phyloP scores from a whole-genome alignment of 169 alveolate species.

The Ichthyophthirius multifiliis region DNA sequence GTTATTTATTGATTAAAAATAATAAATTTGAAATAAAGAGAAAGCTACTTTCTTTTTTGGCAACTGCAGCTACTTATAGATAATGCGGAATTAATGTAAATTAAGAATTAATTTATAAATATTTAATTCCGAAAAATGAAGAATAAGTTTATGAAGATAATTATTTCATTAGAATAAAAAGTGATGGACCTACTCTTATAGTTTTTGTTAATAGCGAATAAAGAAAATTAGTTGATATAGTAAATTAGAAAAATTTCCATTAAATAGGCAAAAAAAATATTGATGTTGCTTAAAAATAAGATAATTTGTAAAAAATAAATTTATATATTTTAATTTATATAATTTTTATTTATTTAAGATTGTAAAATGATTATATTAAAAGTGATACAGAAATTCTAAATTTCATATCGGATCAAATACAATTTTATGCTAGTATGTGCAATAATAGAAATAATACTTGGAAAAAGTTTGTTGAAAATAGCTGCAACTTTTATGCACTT shows the following conservation, averaged over 20 bases:
- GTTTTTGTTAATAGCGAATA: conserved; percentile 18
- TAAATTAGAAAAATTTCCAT: neutral
- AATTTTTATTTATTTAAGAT: no score
- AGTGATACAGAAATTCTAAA: neutral
- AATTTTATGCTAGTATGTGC: conserved; percentile 19
- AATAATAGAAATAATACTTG: conserved; percentile 32
- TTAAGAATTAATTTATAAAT: conserved; percentile 18
- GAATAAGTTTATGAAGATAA: neutral
- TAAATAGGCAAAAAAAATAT: neutral
- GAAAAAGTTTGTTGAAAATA: conserved; percentile 24
- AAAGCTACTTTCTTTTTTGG: conserved; percentile 12
- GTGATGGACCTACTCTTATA: neutral
- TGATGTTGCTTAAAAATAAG: no score
- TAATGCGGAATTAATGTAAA: conserved; percentile 22
- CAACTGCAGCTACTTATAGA: conserved; percentile 9
- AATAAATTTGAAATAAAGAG: conserved; percentile 10
- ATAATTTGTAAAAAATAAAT: neutral
- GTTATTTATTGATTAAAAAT: no score
- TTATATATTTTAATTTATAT: no score
- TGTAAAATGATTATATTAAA: no score
- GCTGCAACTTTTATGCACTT: neutral
- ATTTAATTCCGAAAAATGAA: neutral
- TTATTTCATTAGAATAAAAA: neutral
- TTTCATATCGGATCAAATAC: conserved; percentile 8
- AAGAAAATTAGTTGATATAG: conserved; percentile 11